Base-by-base conservation (phyloP, 495 filamentous ascomycete genomes). In the Penicillium flavigenum region DNA sequence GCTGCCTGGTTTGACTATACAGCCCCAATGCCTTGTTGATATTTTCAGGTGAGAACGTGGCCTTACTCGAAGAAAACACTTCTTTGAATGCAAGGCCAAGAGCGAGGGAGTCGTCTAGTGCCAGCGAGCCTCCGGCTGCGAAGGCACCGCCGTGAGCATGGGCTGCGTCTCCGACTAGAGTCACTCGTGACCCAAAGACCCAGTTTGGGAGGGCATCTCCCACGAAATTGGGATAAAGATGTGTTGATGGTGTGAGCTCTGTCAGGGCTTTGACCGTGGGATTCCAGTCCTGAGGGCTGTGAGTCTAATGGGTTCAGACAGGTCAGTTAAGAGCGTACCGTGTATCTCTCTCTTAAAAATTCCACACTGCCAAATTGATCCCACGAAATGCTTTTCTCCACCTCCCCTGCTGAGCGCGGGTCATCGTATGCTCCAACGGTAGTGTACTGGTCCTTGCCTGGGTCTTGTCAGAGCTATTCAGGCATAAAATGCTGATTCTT, bases 111-210 rank as follows among this genome's bases (percentile, higher is more conserved):
- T 82, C 79, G 51, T 81, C 78, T 42, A 82, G 69, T 1, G 79
- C 79, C n/a, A 82, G 63, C 5, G 77, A 78, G 17, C 78, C 79
- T 14, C 76, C 79, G 0, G 79, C 79, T 14, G 79, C 78, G 53
- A 76, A 76, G 5, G 77, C 73, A 24, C 77, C 79, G 12, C 77
- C 79, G 54, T 82, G 78, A 12, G 79, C 71, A 61, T 82, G 77
- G 0, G 78, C 78, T 14, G 78, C 77, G 50, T 81, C 77, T 8
- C 79, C 77, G 11, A 76, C 68, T 0, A 81, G 63, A 4, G 76
- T 78, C 2, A 70, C 73, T 9, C 71, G 69, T 5, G 66, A 56
- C 10, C 65, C 66, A 29, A 78, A 67, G 4, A 77, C 64, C 79
- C 78, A 81, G 1, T 63, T 77, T 29, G 69, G 58, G 1, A 80